phyloP scores from a whole-genome alignment of 352 stramenopile genomes.

The Pythium insidiosum region DNA sequence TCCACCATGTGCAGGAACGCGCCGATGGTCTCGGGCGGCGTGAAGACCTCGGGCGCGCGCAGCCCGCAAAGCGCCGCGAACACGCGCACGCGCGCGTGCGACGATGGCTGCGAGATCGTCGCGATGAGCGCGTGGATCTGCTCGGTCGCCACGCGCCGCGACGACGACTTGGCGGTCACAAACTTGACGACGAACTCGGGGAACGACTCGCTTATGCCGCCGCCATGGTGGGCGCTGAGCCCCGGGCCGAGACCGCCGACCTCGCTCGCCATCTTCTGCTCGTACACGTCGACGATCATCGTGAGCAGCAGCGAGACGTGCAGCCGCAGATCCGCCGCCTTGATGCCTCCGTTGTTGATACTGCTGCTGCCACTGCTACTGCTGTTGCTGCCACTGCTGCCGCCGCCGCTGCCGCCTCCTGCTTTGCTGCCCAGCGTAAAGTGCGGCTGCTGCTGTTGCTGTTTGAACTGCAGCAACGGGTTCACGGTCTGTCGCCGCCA shows the following conservation, averaged over 20 bases:
- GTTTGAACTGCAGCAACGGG: conserved; percentile 53
- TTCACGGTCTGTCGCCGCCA: conserved; percentile 59
- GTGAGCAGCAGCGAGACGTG: conserved; percentile 59
- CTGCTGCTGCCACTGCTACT: not conserved
- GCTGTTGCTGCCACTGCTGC: not conserved
- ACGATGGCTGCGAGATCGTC: conserved; percentile 37
- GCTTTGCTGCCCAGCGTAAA: not conserved
- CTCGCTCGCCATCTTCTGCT: conserved; percentile 37
- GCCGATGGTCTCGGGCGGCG: conserved; percentile 57
- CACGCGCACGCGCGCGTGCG: conserved; percentile 39
- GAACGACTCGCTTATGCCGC: conserved; percentile 44
- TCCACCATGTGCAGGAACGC: conserved; percentile 63
- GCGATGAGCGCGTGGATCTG: conserved; percentile 49
- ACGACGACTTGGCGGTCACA: conserved; percentile 37
- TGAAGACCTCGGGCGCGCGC: conserved; percentile 49
- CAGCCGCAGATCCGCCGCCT: conserved; percentile 42
- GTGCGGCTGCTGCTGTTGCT: conserved; percentile 21
- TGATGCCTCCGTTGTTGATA: conserved; percentile 36
- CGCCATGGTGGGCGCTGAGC: conserved; percentile 2
- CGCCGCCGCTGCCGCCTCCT: not conserved
- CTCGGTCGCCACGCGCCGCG: conserved; percentile 36
- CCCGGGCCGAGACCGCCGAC: not conserved
- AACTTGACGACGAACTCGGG: conserved; percentile 61
- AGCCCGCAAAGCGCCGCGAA: conserved; percentile 63
- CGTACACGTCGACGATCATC: conserved; percentile 70